Evolutionary conservation across 306 rosid species (phyloP), one percentile per base, ranked within the genome.

Genomic region (Vachellia collinsii): DNA sequence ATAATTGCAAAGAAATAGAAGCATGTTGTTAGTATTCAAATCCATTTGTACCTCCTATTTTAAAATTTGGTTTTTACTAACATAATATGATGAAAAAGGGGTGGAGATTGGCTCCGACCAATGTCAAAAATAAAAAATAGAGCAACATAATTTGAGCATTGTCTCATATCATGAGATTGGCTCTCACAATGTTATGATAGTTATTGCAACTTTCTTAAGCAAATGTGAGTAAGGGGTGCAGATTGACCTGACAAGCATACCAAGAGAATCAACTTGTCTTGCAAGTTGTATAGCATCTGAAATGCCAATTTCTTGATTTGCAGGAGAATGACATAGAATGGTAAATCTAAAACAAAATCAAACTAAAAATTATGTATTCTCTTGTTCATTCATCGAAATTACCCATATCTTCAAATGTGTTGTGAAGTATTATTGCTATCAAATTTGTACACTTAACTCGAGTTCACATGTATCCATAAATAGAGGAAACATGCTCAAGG

Each of bases 301-400:
- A 42, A 97, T 94, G 25, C 97, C 98, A 87, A 94, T 90, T 92
- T 94, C 98, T 92, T 94, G 98, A 82, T 94, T 94, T 78, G 98
- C 98, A 58, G 98, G 98, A 81, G 23, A 67, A 34, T 74, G 50
- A 43, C 22, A n/a, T 43, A 59, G 22, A 58, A 44, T 43, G 42
- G 64, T 14, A n/a, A 4, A 54, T 67, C 51, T 7, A 66, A 25
- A 79, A 42, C 39, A 22, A 53, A 53, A 25, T 42, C 59, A 25
- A 77, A 67, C 56, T 23, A 29, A 38, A 44, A 54, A 69, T 63
- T 78, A 34, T 37, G 29, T 8, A 58, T 44, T 34, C 50, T 6
- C 23, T 59, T 12, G 36, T 13, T 59, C 25, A 46, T 71, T 29
- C 47, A 61, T 9, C 72, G 14, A 29, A 54, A 43, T 12, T 12